Conservation (phyloP, 306 rosid species). For the Bauhinia variegata region DNA sequence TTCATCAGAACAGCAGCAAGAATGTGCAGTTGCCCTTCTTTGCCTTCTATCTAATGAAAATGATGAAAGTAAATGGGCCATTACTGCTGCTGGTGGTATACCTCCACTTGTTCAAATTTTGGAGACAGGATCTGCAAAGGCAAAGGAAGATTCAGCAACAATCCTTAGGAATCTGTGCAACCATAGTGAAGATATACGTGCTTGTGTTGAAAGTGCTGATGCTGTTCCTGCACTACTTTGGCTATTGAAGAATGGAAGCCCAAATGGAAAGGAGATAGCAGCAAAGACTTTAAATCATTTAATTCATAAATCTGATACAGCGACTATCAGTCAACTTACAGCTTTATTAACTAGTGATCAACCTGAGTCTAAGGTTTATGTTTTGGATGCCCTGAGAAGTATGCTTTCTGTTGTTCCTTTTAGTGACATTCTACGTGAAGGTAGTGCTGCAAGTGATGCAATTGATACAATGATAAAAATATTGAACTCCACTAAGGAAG, state of each 20-base stretch:
- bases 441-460: constrained; percentile 94
- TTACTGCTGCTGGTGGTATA: constrained; percentile 99
- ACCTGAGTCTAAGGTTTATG: constrained; percentile 86
- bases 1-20: constrained; percentile 98
- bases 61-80: constrained; percentile 98
- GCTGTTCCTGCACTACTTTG: constrained; percentile 97
- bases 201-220: constrained; percentile 98
- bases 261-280: constrained; percentile 97
- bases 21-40: constrained; percentile 96
- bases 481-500: constrained; percentile 81
- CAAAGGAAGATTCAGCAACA: constrained; percentile 97
- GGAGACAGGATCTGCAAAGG: constrained; percentile 93
- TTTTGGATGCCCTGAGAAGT: constrained; percentile 88
- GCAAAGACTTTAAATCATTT: constrained; percentile 93
- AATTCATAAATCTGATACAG: constrained; percentile 94
- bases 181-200: constrained; percentile 98
- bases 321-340: constrained; percentile 95
- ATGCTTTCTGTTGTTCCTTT: constrained; percentile 94
- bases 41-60: constrained; percentile 86
- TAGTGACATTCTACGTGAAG: constrained; percentile 83
- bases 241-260: constrained; percentile 94
- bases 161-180: constrained; percentile 96
- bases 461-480: constrained; percentile 82
- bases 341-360: constrained; percentile 90
- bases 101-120: constrained; percentile 99